Percentiles rank a stretch among this genome's conserved stretches.
Conservation (phyloP, 805 yeast genomes). For the Saturnispora sekii region DNA sequence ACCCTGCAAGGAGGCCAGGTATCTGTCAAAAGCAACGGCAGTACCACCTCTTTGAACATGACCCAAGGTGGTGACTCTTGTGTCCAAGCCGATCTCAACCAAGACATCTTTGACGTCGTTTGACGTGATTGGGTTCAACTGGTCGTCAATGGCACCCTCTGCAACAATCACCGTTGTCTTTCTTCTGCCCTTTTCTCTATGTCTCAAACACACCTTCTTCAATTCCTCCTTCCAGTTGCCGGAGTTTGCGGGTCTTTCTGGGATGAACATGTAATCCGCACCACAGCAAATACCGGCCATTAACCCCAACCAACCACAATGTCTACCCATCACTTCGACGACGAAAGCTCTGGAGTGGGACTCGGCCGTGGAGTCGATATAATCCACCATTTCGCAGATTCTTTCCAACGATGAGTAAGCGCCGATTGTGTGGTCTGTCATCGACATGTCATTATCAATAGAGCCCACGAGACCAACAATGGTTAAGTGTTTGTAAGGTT, state of each 20-base stretch:
- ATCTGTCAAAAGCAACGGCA: slow-evolving; percentile 90
- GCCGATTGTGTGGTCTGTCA: slow-evolving; percentile 94
- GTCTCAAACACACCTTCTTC: slow-evolving; percentile 64
- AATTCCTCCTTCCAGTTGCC: slow-evolving; percentile 74
- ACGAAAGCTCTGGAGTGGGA: slow-evolving; percentile 97
- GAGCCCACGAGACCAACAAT: slow-evolving; percentile 95
- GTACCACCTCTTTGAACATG: slow-evolving; percentile 99
- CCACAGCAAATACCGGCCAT: slow-evolving; percentile 97
- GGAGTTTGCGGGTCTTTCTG: slow-evolving; percentile 80
- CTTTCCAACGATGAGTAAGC: slow-evolving; percentile 90
- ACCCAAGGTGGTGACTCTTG: slow-evolving; percentile 90
- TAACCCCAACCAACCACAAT: slow-evolving; percentile 97
- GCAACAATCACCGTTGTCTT: slow-evolving; percentile 96
- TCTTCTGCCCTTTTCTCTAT: slow-evolving; percentile 80
- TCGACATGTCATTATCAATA: slow-evolving; percentile 96
- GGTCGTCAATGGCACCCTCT: slow-evolving; percentile 88
- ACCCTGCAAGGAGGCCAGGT: slow-evolving; percentile 91
- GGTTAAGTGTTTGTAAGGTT: slow-evolving; percentile 60
- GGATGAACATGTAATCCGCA: slow-evolving; percentile 90
- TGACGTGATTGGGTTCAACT: slow-evolving; percentile 71
- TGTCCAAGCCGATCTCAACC: slow-evolving; percentile 79
- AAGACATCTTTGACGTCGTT: slow-evolving; percentile 74
- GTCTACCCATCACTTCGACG: slow-evolving; percentile 98
- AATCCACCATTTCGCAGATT: slow-evolving; percentile 89
- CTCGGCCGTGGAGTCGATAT: slow-evolving; percentile 94